Conservation (phyloP, 2,329 filamentous ascomycete genomes). For the Fusarium succisae region DNA sequence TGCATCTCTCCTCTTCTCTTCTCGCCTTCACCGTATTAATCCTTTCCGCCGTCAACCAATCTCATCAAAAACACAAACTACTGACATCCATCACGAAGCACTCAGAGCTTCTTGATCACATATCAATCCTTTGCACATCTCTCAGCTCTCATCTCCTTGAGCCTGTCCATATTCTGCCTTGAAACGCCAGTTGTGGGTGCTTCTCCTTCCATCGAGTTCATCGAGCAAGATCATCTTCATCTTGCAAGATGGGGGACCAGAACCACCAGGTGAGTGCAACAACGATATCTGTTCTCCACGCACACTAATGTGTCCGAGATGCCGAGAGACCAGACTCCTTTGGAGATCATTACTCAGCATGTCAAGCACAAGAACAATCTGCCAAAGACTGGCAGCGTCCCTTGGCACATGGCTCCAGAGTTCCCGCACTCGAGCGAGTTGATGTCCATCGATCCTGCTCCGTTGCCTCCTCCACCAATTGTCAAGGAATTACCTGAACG, state of each 20-base stretch:
- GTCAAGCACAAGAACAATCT: neutral
- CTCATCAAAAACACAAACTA: neutral
- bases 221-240: neutral
- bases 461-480: conserved; percentile 13
- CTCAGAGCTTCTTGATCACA: neutral
- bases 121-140: neutral
- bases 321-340: neutral
- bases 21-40: neutral
- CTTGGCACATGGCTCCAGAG: conserved; percentile 35
- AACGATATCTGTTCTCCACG: neutral
- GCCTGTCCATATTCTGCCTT: no score
- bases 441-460: conserved; percentile 23
- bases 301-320: conserved; percentile 6
- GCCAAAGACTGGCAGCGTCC: neutral
- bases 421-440: conserved; percentile 41
- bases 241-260: neutral
- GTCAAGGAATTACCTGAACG: conserved; percentile 5
- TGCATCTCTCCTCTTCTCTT: neutral
- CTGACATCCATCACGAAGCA: neutral
- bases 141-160: neutral
- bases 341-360: conserved; percentile 21
- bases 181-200: neutral
- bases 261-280: neutral
- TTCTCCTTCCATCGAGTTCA: neutral
- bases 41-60: neutral